Percentiles rank a stretch among this genome's conserved stretches.
phyloP scores from a whole-genome alignment of 1,139 yeast genomes.

The Suzukiozyma palmioleophila region DNA sequence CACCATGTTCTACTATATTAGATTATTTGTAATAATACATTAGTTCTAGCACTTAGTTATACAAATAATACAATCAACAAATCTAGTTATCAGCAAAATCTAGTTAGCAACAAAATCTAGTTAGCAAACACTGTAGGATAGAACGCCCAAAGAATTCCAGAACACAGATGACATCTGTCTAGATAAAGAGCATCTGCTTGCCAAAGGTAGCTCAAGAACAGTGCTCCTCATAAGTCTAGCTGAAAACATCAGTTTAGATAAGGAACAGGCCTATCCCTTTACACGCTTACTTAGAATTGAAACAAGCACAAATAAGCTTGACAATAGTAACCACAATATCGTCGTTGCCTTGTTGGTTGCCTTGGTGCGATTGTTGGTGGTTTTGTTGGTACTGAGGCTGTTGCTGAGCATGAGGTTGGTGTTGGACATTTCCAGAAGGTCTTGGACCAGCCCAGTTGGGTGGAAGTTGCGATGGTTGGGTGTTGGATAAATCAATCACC shows the following conservation, averaged over 20 bases:
- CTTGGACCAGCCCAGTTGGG: slow-evolving; percentile 36
- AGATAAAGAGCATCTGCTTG: no score
- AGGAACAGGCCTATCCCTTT: no score
- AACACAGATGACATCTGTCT: no score
- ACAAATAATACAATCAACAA: no score
- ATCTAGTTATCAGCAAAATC: no score
- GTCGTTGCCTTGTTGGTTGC: slow-evolving; percentile 21
- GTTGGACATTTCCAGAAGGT: slow-evolving; percentile 11
- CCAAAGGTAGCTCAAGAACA: no score
- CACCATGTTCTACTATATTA: neutral
- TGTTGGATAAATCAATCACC: slow-evolving; percentile 53
- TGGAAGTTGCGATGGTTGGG: slow-evolving; percentile 45
- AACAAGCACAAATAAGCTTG: slow-evolving; percentile 31
- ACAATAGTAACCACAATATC: slow-evolving; percentile 26
- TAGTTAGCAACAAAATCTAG: no score
- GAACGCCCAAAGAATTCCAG: no score
- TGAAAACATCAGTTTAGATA: no score
- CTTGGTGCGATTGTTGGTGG: slow-evolving; percentile 17
- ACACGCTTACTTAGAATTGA: slow-evolving; percentile 15
- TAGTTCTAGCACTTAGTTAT: no score
- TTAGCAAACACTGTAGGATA: no score
- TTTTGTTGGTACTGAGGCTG: slow-evolving; percentile 25
- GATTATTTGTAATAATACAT: neutral
- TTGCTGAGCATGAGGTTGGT: slow-evolving; percentile 26
- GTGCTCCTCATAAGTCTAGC: no score